Base-by-base conservation (phyloP, 108 stramenopile genomes). In the Cylindrotheca closterium region DNA sequence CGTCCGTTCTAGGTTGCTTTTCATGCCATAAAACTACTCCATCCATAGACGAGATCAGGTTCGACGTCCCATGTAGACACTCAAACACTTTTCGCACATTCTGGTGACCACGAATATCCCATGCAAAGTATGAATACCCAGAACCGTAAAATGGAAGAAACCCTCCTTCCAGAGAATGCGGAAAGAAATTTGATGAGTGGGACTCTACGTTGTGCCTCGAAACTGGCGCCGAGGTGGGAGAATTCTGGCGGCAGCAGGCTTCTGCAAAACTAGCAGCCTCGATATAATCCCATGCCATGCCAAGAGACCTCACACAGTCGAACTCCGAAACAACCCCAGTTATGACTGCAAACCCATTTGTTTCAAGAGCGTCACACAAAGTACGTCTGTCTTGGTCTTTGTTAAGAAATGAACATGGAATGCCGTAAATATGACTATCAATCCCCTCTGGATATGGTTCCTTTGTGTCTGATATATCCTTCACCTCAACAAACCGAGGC, bases 71-170 rank as follows among this genome's bases (percentile, higher is more conserved):
- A 30, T 50, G 60, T 27, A 73, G 22, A 3, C 29, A 4, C 17
- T 51, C 46, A 66, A 73, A 73, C 17, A 73, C 50, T 52, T 2
- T 18, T 27, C 31, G 46, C 8, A 73, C 49, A 19, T 34, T 34
- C 30, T 45, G 50, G 33, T 65, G 59, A 37, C 34, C 28, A 8
- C 72, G 65, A 26, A 73, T 29, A 34, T 28, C 42, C 72, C 72
- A 73, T 17, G 65, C 65, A 34, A 66, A 66, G 1, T 55, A 22
- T 0, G 65, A 67, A 63, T 73, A 65, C 12, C 72, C 72, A 7
- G 72, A 73, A 25, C 72, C 72, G 48, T 63, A 73, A 48, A 73
- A 73, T 10, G 72, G 72, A n/a, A 73, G 31, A 28, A 73, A 65
- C 1, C 72, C 65, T 17, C 72, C 72, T 66, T 73, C 72, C 3